These are phyloP conservation scores for Kwoniella pini DNA, from an alignment of 768 basidiomycete species.

Conservation along the genomic window DNA sequence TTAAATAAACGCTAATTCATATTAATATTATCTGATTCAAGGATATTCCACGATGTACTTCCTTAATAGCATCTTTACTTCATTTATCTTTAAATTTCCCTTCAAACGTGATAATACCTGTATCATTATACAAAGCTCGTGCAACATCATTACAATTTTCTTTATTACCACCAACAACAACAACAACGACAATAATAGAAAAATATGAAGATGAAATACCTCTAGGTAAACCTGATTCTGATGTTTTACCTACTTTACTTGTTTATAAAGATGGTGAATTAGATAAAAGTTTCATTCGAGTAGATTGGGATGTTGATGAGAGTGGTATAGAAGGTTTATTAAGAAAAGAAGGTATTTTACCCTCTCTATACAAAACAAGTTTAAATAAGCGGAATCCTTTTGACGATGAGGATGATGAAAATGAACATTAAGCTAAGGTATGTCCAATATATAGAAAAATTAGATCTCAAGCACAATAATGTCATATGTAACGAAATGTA, in stretches of 20 bases:
- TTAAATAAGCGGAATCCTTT: conserved; percentile 1
- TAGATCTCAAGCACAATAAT: no score
- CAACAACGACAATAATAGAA: conserved; percentile 1
- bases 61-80: conserved; percentile 32
- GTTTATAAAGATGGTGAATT: conserved; percentile 51
- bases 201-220: conserved; percentile 25
- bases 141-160: conserved; percentile 48
- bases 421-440: not conserved
- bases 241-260: conserved; percentile 51
- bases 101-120: conserved; percentile 8
- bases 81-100: conserved; percentile 37
- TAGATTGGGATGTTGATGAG: conserved; percentile 48
- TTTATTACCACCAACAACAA: conserved; percentile 28
- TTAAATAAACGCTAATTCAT: no score
- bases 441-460: no score
- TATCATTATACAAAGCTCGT: conserved; percentile 39
- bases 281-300: conserved; percentile 46
- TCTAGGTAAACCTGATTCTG: conserved; percentile 41
- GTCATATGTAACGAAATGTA: no score
- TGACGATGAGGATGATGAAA: conserved; percentile 1
- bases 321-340: conserved; percentile 47
- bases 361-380: not conserved
- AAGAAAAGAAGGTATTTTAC: conserved; percentile 21
- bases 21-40: no score
- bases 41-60: conserved; percentile 45